Percentiles rank a stretch among this genome's conserved stretches.
phyloP scores from a whole-genome alignment of 2,329 filamentous ascomycete species.

The Apiospora aurea region DNA sequence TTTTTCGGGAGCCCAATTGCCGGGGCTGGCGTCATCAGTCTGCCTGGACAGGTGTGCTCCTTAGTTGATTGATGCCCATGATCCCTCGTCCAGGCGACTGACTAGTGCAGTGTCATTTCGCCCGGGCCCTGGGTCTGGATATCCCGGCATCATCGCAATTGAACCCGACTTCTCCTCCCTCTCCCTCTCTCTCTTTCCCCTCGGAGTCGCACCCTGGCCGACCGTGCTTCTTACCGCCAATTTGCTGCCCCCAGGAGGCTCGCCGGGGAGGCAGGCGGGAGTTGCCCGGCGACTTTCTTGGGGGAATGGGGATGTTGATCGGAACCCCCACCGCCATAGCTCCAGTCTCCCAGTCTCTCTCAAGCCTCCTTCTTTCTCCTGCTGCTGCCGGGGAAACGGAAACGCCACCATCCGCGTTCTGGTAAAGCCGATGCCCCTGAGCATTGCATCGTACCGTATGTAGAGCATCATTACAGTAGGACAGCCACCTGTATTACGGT shows the following conservation, averaged over 20 bases:
- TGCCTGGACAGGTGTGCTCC: not conserved
- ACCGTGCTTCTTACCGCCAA: constrained; percentile 13
- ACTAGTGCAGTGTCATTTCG: not conserved
- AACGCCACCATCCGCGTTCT: not conserved
- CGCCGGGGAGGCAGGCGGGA: not conserved
- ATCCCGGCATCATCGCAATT: not conserved
- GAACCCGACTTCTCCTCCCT: not conserved
- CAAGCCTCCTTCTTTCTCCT: not conserved
- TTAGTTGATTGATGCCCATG: not conserved
- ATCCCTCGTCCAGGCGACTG: not conserved
- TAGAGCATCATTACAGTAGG: too few species aligned
- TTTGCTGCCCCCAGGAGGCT: not conserved
- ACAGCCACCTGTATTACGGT: not conserved
- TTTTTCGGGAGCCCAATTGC: constrained; percentile 13
- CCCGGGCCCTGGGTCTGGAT: not conserved
- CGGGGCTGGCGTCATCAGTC: constrained; percentile 2
- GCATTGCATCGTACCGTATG: not conserved
- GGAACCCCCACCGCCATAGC: constrained; percentile 5
- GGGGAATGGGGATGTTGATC: not conserved
- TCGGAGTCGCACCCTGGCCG: not conserved
- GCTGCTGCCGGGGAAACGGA: not conserved
- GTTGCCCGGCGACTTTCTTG: not conserved
- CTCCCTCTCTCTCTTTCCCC: not conserved
- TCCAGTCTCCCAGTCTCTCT: not conserved
- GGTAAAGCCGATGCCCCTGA: not conserved